Evolutionary conservation across 805 yeast genomes (phyloP), one percentile per base, ranked within the genome.

Genomic region (Limtongia smithiae): DNA sequence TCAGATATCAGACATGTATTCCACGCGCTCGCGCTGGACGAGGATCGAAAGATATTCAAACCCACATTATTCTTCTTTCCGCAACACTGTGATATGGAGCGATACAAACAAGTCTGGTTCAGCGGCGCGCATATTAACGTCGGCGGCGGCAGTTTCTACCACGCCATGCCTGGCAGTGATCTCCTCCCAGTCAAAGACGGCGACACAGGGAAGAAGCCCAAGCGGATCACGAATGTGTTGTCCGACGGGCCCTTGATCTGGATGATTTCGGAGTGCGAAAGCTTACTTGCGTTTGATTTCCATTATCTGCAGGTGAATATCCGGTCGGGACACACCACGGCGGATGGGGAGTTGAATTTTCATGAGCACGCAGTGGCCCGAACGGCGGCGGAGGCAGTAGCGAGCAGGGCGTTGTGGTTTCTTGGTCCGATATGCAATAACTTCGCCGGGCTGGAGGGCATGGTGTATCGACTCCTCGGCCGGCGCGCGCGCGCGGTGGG

Each of bases 51-150:
- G 22, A 34, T 40, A 8, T 53, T 50, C 36, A 20, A 5, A 4
- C 55, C 57, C 3, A 37, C 51, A 1, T 32, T 53, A 22, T 53
- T 51, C 52, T 50, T 46, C 37, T 46, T 53, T 31, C n/a, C n/a
- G n/a, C n/a, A n/a, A n/a, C n/a, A n/a, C n/a, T n/a, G n/a, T n/a
- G 46, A 44, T 9, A 24, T 24, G 20, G 22, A 21, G 4, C 12
- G 28, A 8, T 41, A 20, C 38, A 46, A 53, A 39, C 57, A 53
- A 45, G 51, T 46, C 1, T 53, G 57, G 57, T 53, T 53, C 34
- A 37, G 42, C 7, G 57, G 57, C 21, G 39, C 22, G 3, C 57
- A 53, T 27, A 2, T 20, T 18, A 50, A 53, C 35, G 24, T 50
- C 18, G 57, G 57, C 36, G 57, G 57, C n/a, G 55, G 57, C 25